Conservation (phyloP, 495 filamentous ascomycete genomes). For the Lophiostoma macrostomum region DNA sequence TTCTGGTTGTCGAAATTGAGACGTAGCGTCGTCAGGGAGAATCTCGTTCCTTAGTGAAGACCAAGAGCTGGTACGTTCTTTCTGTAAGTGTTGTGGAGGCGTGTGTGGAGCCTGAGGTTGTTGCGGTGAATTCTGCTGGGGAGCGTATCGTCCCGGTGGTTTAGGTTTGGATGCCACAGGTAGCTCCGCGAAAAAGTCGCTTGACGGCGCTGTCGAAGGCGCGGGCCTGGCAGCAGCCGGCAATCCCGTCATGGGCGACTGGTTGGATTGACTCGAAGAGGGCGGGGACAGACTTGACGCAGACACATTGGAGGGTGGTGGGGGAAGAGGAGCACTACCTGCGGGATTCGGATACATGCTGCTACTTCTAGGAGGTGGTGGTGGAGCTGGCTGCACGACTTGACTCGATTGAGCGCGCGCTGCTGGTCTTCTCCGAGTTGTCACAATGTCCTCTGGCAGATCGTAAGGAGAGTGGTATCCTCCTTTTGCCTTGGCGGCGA, state of each 20-base stretch:
- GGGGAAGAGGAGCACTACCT: slow-evolving; percentile 28
- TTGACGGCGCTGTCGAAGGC: slow-evolving; percentile 38
- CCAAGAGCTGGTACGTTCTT: slow-evolving; percentile 29
- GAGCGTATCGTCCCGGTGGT: slow-evolving; percentile 54
- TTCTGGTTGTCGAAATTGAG: slow-evolving; percentile 56
- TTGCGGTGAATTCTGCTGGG: slow-evolving; percentile 38
- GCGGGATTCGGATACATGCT: slow-evolving; percentile 48
- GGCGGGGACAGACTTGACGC: slow-evolving; percentile 36
- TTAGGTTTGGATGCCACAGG: slow-evolving; percentile 62
- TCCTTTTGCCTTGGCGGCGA: slow-evolving; percentile 80
- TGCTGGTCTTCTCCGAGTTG: slow-evolving; percentile 58
- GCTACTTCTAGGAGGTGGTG: slow-evolving; percentile 59
- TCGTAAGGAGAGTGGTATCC: slow-evolving; percentile 94
- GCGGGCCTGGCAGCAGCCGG: slow-evolving; percentile 27
- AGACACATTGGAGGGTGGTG: slow-evolving; percentile 38
- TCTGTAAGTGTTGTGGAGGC: slow-evolving; percentile 26
- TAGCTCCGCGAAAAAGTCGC: slow-evolving; percentile 86
- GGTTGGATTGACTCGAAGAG: slow-evolving; percentile 36
- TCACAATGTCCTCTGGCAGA: slow-evolving; percentile 81
- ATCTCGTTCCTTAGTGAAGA: slow-evolving; percentile 34
- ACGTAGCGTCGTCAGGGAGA: slow-evolving; percentile 39
- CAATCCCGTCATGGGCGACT: slow-evolving; percentile 23
- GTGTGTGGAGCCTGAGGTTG: slow-evolving; percentile 32
- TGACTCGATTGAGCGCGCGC: slow-evolving; percentile 41
- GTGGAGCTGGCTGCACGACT: slow-evolving; percentile 34